Evolutionary conservation across 352 stramenopile species (phyloP), one percentile per base, ranked within the genome.

Genomic region (Phytophthora vignae): DNA sequence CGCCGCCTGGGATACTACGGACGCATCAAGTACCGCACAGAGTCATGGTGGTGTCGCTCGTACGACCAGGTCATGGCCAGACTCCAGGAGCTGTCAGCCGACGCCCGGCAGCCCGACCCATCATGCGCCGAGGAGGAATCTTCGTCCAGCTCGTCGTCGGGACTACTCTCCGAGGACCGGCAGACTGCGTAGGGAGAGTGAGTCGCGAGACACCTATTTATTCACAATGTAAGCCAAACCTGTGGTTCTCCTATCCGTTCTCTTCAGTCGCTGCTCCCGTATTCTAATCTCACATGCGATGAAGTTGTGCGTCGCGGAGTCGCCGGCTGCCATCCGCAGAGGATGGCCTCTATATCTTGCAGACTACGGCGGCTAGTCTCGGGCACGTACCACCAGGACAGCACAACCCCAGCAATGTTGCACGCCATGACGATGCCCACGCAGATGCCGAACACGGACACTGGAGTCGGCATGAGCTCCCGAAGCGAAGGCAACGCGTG

Each of bases 11-110:
- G 85, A 10, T 87, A 83, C 53, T 85, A 90, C 31, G 85, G 85
- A 22, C 79, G 83, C 31, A 71, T 96, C 73, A 94, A 96, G 68
- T 96, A 94, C 74, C 77, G 81, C 29, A 94, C 89, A 38, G 72
- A 91, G 76, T 93, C 89, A 58, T 94, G 84, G 85, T 96, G 87
- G 87, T 94, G 87, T 73, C 85, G 85, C 62, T 94, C 85, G 40
- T 94, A 84, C 65, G 85, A 92, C 48, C 77, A 93, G 38, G 85
- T 96, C 1, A 67, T 93, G 42, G 52, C 67, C 5, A 78, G 73
- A 8, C 67, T 91, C 12, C 56, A 67, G 31, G 48, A 76, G n/a
- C 17, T 78, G 52, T 56, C 52, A 12, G 46, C 29, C 21, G 53
- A 49, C 22, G 64, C 38, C 1, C 71, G 71, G 29, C 71, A 74